A percentile compares a stretch with the other conserved stretches of the same genome.
Evolutionary conservation across 371 early-diverging fungal species (phyloP).

Genomic region (Mucor piriformis): DNA sequence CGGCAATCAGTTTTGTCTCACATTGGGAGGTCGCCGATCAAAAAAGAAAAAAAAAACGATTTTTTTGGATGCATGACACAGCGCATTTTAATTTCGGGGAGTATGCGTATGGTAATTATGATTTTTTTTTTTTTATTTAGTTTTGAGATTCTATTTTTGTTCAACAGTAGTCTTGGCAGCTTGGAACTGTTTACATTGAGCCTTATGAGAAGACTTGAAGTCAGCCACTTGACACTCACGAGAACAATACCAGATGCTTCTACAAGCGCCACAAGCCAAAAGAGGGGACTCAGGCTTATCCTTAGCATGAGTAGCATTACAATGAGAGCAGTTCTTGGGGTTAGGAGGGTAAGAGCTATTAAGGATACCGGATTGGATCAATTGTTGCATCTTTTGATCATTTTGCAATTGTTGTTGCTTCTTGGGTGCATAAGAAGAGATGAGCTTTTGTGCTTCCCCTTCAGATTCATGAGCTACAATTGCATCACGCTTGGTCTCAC

Average conservation of each 20-base stretch:
- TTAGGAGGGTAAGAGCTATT: conserved; percentile 42
- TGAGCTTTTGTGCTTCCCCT: conserved; percentile 40
- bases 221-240: conserved; percentile 64
- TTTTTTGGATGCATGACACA: too few relatives aligned
- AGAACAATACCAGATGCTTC: conserved; percentile 65
- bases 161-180: conserved; percentile 2
- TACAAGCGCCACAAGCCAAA: conserved; percentile 64
- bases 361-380: conserved; percentile 50
- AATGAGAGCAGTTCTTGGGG: conserved; percentile 57
- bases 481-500: conserved; percentile 64
- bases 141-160: conserved; percentile 2
- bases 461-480: conserved; percentile 47
- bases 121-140: too few relatives aligned
- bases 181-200: conserved; percentile 45
- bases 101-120: too few relatives aligned
- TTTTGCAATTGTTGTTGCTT: too few relatives aligned
- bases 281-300: conserved; percentile 56
- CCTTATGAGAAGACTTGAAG: conserved; percentile 57
- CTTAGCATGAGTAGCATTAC: conserved; percentile 51
- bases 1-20: too few relatives aligned
- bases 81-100: too few relatives aligned
- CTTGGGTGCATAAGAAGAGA: conserved; percentile 37
- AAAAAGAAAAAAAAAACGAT: too few relatives aligned
- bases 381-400: conserved; percentile 44
- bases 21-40: too few relatives aligned